Evolutionary conservation across 805 yeast species (phyloP).

Genomic region (Candida boleticola): DNA sequence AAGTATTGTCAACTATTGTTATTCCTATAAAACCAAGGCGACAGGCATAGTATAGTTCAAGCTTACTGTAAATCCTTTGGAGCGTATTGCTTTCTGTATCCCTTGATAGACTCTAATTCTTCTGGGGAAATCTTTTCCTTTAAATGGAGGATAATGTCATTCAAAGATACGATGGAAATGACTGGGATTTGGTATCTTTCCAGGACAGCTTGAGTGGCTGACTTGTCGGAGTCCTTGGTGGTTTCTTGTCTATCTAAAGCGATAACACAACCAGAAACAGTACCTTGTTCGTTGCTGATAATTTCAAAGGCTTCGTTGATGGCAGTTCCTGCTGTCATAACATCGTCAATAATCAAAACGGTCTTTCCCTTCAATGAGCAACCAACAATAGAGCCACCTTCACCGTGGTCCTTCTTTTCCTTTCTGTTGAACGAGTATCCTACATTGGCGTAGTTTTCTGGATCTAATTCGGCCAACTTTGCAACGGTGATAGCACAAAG

Average conservation of each 20-base stretch:
- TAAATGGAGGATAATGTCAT: conserved; percentile 69
- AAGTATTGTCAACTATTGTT: too few species aligned
- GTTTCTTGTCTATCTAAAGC: conserved; percentile 97
- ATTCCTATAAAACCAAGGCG: too few species aligned
- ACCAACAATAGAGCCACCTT: conserved; percentile 95
- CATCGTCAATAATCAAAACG: conserved; percentile 90
- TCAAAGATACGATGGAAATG: conserved; percentile 70
- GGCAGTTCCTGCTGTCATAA: conserved; percentile 98
- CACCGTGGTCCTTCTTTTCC: conserved; percentile 97
- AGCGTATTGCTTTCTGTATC: conserved; percentile 53
- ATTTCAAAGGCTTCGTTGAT: conserved; percentile 89
- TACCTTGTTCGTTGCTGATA: conserved; percentile 66
- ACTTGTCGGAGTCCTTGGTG: conserved; percentile 57
- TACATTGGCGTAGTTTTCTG: conserved; percentile 66
- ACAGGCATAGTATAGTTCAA: too few species aligned
- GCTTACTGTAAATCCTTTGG: conserved; percentile 25
- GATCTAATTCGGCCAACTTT: conserved; percentile 86
- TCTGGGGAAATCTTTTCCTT: conserved; percentile 54
- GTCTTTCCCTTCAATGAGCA: conserved; percentile 66
- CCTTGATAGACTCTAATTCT: conserved; percentile 55
- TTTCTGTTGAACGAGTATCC: conserved; percentile 96
- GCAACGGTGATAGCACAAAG: conserved; percentile 91
- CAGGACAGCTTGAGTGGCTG: conserved; percentile 82
- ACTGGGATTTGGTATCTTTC: conserved; percentile 79
- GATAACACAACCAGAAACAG: conserved; percentile 78